Conservation (phyloP, 2,329 filamentous ascomycete genomes). For the Aphanocladium album region DNA sequence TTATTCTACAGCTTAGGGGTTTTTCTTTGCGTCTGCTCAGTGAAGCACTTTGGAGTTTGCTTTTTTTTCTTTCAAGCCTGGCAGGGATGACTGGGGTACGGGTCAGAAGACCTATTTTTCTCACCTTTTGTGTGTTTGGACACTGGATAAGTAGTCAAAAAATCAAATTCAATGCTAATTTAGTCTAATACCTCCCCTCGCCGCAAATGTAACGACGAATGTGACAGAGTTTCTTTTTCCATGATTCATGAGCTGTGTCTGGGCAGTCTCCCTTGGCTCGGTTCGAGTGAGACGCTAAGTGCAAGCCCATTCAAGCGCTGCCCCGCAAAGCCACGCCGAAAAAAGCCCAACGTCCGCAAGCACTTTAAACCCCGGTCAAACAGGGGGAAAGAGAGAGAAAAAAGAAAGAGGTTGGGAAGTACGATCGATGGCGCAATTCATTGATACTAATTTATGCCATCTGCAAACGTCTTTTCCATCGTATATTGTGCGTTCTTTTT, state of each 20-base stretch:
- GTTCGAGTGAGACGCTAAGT: neutral
- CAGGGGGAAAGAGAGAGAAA: neutral
- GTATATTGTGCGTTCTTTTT: no score
- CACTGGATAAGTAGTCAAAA: neutral
- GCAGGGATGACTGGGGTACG: constrained; percentile 1
- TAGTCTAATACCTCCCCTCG: neutral
- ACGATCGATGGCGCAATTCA: neutral
- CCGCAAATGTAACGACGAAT: neutral
- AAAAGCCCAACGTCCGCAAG: neutral
- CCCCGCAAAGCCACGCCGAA: constrained; percentile 1
- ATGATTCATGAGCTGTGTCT: constrained; percentile 9
- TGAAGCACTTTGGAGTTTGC: constrained; percentile 8
- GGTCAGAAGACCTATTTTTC: neutral
- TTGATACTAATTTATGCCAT: neutral
- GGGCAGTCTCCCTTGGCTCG: neutral
- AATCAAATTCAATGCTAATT: constrained; percentile 1
- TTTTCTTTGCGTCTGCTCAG: neutral
- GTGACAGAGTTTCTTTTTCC: neutral
- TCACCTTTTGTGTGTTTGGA: neutral
- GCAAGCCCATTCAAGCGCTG: neutral
- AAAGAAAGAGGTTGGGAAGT: neutral
- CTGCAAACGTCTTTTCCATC: no score
- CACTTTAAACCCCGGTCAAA: neutral
- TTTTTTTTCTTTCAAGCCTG: constrained; percentile 1
- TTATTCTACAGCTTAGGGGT: neutral